Conservation (phyloP, 2,329 filamentous ascomycete species). For the Chrysosporium queenslandicum region DNA sequence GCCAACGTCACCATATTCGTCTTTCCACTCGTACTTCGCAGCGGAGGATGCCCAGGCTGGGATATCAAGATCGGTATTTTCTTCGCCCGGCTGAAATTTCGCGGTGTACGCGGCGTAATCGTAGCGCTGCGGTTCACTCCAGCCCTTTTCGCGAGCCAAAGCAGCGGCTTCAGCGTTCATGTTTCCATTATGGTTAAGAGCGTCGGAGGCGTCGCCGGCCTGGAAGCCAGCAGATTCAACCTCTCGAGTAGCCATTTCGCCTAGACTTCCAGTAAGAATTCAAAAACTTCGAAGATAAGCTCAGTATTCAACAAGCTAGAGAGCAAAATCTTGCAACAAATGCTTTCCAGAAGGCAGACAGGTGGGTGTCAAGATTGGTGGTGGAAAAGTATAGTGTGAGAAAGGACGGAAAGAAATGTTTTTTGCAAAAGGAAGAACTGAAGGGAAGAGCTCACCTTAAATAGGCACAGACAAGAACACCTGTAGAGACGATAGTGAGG, state of each 20-base stretch:
- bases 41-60: slow-evolving; percentile 48
- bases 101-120: slow-evolving; percentile 29
- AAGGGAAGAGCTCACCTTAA: neutral
- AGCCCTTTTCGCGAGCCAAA: slow-evolving; percentile 32
- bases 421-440: neutral
- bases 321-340: no score
- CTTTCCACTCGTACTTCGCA: slow-evolving; percentile 70
- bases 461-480: neutral
- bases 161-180: slow-evolving; percentile 24
- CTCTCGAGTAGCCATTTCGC: slow-evolving; percentile 2
- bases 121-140: slow-evolving; percentile 30
- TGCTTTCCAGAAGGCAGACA: neutral
- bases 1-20: slow-evolving; percentile 77
- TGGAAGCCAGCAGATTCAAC: neutral
- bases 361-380: neutral
- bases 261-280: neutral
- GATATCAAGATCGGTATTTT: slow-evolving; percentile 12
- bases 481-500: neutral
- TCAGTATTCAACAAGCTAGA: neutral
- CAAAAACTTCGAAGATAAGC: no score
- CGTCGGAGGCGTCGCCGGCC: neutral
- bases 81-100: slow-evolving; percentile 16
- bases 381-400: neutral
- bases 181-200: slow-evolving; percentile 11
- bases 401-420: neutral